These are phyloP conservation scores for Grosmannia clavigera DNA, from an alignment of 2,329 filamentous ascomycete genomes.

Conservation along the genomic window DNA sequence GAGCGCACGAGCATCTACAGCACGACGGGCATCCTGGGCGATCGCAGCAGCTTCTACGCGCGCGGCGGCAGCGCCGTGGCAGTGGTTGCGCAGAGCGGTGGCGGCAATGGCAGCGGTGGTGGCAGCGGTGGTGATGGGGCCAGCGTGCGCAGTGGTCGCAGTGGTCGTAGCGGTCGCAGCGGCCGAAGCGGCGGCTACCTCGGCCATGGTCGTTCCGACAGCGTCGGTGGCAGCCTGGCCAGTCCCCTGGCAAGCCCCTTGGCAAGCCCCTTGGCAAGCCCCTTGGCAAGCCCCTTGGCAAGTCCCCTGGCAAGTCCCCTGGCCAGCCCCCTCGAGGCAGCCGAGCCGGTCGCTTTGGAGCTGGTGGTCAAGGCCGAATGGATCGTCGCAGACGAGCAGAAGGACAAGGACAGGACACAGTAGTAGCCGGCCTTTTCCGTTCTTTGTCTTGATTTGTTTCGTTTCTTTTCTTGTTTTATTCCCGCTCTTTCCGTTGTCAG, in stretches of 20 bases:
- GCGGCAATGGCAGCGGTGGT: conserved; percentile 31
- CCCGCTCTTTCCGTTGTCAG: background rate
- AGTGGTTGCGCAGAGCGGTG: background rate
- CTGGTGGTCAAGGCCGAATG: background rate
- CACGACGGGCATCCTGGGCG: conserved; percentile 56
- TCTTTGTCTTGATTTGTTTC: background rate
- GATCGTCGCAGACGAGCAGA: background rate
- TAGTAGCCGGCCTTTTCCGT: background rate
- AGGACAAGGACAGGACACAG: background rate
- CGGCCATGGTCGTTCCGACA: conserved; percentile 71
- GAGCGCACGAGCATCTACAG: conserved; percentile 78
- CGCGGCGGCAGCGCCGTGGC: conserved; percentile 7
- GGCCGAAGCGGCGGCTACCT: conserved; percentile 68
- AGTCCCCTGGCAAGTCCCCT: conserved; percentile 12
- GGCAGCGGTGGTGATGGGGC: conserved; percentile 21
- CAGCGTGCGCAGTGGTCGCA: conserved; percentile 72
- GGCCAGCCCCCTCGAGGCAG: conserved; percentile 1
- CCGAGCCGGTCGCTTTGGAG: background rate
- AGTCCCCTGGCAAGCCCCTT: conserved; percentile 46
- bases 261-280: conserved; percentile 39
- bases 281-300: conserved; percentile 30
- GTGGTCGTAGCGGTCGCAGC: conserved; percentile 70
- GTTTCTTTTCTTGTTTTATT: background rate
- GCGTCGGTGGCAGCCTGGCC: conserved; percentile 64
- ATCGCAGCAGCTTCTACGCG: conserved; percentile 72